These are phyloP conservation scores for Pichia exigua DNA, from an alignment of 805 yeast species.

Conservation along the genomic window DNA sequence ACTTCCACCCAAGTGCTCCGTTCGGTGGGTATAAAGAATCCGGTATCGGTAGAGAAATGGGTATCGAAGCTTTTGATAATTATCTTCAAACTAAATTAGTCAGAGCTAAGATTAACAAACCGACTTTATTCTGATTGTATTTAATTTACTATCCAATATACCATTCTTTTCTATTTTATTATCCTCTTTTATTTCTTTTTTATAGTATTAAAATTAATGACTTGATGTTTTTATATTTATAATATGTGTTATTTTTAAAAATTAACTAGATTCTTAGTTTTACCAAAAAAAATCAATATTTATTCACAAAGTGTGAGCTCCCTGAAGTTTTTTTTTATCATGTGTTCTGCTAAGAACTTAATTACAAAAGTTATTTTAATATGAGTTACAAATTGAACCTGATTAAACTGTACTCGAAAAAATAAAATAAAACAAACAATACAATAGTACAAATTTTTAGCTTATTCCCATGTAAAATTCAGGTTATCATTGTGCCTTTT, in stretches of 20 bases:
- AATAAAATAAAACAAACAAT: no score
- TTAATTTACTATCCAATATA: background rate
- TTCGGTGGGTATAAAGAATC: slow-evolving; percentile 78
- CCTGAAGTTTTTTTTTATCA: no score
- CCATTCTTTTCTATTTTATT: background rate
- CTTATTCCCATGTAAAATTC: no score
- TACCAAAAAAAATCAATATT: background rate
- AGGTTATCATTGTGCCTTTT: no score
- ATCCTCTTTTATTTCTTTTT: background rate
- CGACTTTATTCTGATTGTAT: slow-evolving; percentile 16
- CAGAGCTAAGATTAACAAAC: slow-evolving; percentile 35
- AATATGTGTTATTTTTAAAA: background rate
- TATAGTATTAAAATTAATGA: background rate
- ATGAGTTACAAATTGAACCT: no score
- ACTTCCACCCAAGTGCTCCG: slow-evolving; percentile 67
- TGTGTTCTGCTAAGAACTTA: no score
- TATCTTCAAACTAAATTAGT: slow-evolving; percentile 73
- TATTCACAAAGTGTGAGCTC: background rate
- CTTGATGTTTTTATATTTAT: background rate
- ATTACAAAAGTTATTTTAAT: no score
- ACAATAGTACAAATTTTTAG: no score
- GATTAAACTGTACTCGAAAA: no score
- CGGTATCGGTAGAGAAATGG: slow-evolving; percentile 86
- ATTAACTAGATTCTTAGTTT: no score
- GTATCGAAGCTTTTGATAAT: slow-evolving; percentile 66